A percentile compares a stretch with the other conserved stretches of the same genome.
Conservation (phyloP, 2,329 filamentous ascomycete genomes). For the Verticillium klebahnii region DNA sequence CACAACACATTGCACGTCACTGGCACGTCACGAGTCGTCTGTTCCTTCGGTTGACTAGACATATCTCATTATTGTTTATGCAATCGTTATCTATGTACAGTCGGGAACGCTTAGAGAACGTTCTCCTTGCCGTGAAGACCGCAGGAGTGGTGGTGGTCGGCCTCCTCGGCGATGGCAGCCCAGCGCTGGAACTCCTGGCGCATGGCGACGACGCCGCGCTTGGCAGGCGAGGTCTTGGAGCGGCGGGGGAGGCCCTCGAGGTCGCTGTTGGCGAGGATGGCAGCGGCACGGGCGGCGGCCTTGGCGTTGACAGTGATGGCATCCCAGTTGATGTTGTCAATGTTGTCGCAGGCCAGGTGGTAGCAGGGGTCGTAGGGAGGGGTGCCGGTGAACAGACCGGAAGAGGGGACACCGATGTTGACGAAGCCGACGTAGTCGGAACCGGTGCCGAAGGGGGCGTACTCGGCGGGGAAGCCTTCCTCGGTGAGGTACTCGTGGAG, state of each 20-base stretch:
- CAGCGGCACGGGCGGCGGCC: constrained; percentile 47
- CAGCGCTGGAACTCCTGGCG: constrained; percentile 14
- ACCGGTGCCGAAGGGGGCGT: constrained; percentile 27
- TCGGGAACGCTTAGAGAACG: background rate
- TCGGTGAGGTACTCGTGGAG: constrained; percentile 29
- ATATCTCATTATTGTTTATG: background rate
- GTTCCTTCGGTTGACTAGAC: background rate
- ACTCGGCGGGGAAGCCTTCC: constrained; percentile 26
- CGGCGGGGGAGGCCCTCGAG: constrained; percentile 27
- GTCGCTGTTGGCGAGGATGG: constrained; percentile 25
- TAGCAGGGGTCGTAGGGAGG: constrained; percentile 30
- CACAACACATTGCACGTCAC: too few relatives aligned
- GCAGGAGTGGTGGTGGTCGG: constrained; percentile 11
- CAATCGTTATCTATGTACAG: background rate
- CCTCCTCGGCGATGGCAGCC: constrained; percentile 12
- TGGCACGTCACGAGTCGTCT: too few relatives aligned
- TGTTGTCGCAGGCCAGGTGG: constrained; percentile 33
- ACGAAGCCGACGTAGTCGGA: constrained; percentile 37
- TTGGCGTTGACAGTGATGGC: constrained; percentile 33
- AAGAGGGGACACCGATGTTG: constrained; percentile 32
- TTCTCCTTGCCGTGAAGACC: constrained; percentile 4
- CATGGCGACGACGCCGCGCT: constrained; percentile 11
- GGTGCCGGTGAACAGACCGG: constrained; percentile 36
- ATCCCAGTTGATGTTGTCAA: constrained; percentile 35
- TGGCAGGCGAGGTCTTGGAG: constrained; percentile 19